Evolutionary conservation across 371 early-diverging fungal genomes (phyloP), one percentile per base, ranked within the genome.

Genomic region (Lichtheimia hyalospora): DNA sequence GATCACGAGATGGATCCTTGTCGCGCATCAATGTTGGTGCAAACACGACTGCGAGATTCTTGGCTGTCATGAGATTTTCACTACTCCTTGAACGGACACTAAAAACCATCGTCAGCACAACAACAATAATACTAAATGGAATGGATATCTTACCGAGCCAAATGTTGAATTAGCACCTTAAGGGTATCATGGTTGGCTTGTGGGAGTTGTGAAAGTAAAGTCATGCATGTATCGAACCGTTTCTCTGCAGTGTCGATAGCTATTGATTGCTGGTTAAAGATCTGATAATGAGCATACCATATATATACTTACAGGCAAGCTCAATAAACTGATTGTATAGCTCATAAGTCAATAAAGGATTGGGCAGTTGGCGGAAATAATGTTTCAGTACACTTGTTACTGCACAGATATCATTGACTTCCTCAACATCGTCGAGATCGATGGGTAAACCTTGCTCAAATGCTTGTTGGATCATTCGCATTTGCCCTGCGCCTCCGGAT

Each of bases 301-400:
- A 10, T 13, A 13, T 15, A 46, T 25, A 79, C 74, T 80, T 73
- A 72, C 80, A 65, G 15, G 84, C 75, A 8, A 87, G 84, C 7
- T 86, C 84, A 53, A 95, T 82, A 68, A 96, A 96, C 43, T 89
- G 68, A 10, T 77, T 64, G 66, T 94, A 89, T 5, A 93, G 76
- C 40, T 88, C 86, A 68, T 73, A 91, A 0, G 96, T 95, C 58
- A 98, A 68, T 25, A 98, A 65, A 1, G 98, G 98, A 56, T 94
- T 89, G 0, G 97, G 96, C 69, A 97, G 58, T 42, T 93, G 92
- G 46, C 98, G 85, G 53, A 98, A 84, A 59, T 95, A 98, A 67
- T 95, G 96, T 69, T 96, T 97, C 59, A 98, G 73, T 16, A 98
- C 85, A 58, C 96, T 94, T 3, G 98, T 96, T 15, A 96, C 83